phyloP scores from a whole-genome alignment of 768 basidiomycete species.

The Podaxis pistillaris region DNA sequence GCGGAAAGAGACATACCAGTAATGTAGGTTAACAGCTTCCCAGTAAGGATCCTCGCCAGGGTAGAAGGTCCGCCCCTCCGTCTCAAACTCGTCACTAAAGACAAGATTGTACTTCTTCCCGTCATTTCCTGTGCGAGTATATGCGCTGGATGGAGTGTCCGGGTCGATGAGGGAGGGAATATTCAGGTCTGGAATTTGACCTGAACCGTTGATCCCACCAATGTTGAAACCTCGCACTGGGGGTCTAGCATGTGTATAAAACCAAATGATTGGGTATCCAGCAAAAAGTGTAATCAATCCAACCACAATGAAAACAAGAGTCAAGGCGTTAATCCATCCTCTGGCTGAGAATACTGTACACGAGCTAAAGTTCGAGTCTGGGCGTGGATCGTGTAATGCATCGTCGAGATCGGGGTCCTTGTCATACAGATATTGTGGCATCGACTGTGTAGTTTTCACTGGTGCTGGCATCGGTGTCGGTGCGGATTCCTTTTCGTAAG shows the following conservation, averaged over 20 bases:
- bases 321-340: constrained; percentile 77
- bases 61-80: constrained; percentile 59
- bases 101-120: constrained; percentile 76
- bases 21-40: constrained; percentile 83
- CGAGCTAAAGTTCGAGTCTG: constrained; percentile 35
- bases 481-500: constrained; percentile 14
- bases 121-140: constrained; percentile 62
- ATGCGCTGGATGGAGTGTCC: constrained; percentile 60
- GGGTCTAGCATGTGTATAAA: constrained; percentile 32
- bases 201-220: constrained; percentile 80
- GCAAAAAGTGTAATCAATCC: constrained; percentile 78
- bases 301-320: constrained; percentile 62
- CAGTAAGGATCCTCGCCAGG: constrained; percentile 77
- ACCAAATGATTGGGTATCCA: constrained; percentile 81
- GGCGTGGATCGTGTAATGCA: constrained; percentile 84
- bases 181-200: constrained; percentile 76
- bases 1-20: constrained; percentile 49
- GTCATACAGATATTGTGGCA: constrained; percentile 77
- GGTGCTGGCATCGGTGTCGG: constrained; percentile 31
- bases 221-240: constrained; percentile 63
- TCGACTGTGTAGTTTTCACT: constrained; percentile 44
- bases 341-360: constrained; percentile 77
- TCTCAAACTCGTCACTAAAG: constrained; percentile 75
- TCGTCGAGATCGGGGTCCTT: constrained; percentile 89
- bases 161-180: constrained; percentile 69